A percentile compares a stretch with the other conserved stretches of the same genome.
phyloP scores from a whole-genome alignment of 2,329 filamentous ascomycete genomes.

The Scytalidium lignicola region DNA sequence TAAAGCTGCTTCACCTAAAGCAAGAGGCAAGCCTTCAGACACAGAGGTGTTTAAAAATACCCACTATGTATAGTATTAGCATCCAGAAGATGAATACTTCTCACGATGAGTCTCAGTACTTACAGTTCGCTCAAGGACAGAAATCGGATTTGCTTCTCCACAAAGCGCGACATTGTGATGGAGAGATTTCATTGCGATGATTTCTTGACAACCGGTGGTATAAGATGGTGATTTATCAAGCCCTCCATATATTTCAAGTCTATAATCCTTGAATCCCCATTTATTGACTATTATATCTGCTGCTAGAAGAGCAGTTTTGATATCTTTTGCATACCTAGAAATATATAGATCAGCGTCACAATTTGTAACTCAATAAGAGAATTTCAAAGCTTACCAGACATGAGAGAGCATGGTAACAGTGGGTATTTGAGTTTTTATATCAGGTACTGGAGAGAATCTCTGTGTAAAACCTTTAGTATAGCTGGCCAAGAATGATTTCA shows the following conservation, averaged over 20 bases:
- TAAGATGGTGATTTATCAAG: constrained; percentile 59
- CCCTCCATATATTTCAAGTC: constrained; percentile 57
- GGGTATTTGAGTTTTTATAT: constrained; percentile 52
- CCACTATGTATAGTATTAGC: constrained; percentile 26
- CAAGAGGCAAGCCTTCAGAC: constrained; percentile 50
- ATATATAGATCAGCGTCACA: too few relatives aligned
- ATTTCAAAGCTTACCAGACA: constrained; percentile 33
- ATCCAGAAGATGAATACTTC: not conserved
- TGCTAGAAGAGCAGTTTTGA: constrained; percentile 58
- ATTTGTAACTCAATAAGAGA: not conserved
- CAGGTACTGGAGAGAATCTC: constrained; percentile 54
- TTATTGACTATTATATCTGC: constrained; percentile 62
- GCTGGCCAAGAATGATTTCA: constrained; percentile 15
- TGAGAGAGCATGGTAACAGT: constrained; percentile 64
- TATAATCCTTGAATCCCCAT: constrained; percentile 61
- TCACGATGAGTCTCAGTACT: constrained; percentile 24
- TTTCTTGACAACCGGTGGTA: constrained; percentile 50
- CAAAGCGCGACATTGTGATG: constrained; percentile 25
- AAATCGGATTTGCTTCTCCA: constrained; percentile 36
- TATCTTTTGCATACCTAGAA: constrained; percentile 48
- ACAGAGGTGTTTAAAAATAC: constrained; percentile 52
- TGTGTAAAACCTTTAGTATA: not conserved
- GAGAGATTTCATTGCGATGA: constrained; percentile 26
- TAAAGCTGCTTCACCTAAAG: constrained; percentile 52
- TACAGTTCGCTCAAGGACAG: constrained; percentile 36